Evolutionary conservation across 1,139 yeast species (phyloP).

Genomic region (Taphrina wiesneri): DNA sequence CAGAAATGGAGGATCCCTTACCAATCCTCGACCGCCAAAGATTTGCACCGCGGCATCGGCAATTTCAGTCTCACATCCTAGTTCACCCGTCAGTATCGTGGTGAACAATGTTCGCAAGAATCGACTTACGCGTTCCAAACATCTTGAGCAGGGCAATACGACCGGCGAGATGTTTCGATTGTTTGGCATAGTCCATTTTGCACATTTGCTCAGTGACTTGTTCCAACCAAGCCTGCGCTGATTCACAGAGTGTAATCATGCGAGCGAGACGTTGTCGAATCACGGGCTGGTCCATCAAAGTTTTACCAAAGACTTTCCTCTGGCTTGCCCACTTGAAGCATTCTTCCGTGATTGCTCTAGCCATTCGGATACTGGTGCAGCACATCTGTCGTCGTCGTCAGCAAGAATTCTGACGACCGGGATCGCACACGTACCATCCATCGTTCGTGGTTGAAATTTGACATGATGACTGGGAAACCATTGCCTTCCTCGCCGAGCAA

Average conservation of each 20-base stretch:
- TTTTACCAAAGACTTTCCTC: conserved; percentile 52
- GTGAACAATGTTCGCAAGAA: background rate
- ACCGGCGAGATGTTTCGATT: conserved; percentile 51
- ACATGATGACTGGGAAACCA: conserved; percentile 52
- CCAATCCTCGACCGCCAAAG: conserved; percentile 50
- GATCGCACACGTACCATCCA: conserved; percentile 37
- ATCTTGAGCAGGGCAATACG: conserved; percentile 52
- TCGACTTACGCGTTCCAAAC: conserved; percentile 46
- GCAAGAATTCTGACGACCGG: background rate
- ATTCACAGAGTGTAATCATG: conserved; percentile 50
- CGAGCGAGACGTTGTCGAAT: conserved; percentile 51
- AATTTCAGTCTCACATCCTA: conserved; percentile 45
- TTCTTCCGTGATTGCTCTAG: conserved; percentile 51
- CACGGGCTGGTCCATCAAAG: conserved; percentile 50
- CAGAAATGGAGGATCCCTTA: background rate
- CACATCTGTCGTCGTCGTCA: conserved; percentile 45
- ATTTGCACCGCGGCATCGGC: conserved; percentile 53
- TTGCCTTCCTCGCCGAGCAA: conserved; percentile 50
- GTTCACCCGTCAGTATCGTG: background rate
- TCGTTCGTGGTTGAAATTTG: conserved; percentile 53
- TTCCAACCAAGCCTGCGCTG: conserved; percentile 49
- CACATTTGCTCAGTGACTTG: conserved; percentile 47
- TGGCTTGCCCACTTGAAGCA: conserved; percentile 48
- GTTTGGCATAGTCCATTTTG: conserved; percentile 44
- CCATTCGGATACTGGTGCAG: conserved; percentile 49